phyloP scores from a whole-genome alignment of 192 early-diverging fungal species.

The Ambispora gerdemannii region DNA sequence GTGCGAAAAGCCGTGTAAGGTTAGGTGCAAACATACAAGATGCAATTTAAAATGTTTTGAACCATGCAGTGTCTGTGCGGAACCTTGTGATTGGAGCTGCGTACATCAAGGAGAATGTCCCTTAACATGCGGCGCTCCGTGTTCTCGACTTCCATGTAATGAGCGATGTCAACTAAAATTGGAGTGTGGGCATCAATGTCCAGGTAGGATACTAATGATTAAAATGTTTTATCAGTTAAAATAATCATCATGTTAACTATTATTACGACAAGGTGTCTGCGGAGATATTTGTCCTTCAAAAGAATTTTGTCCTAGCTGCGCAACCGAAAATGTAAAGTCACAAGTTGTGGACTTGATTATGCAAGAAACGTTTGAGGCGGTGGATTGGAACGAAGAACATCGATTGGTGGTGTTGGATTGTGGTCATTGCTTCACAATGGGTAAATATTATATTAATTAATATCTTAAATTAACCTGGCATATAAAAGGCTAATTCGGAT shows the following conservation, averaged over 20 bases:
- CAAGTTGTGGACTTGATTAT: slow-evolving; percentile 33
- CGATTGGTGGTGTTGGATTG: slow-evolving; percentile 49
- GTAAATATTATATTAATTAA: no score
- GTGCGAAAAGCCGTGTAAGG: slow-evolving; percentile 40
- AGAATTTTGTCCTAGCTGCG: slow-evolving; percentile 39
- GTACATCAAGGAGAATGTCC: slow-evolving; percentile 46
- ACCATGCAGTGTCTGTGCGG: slow-evolving; percentile 45
- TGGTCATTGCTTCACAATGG: slow-evolving; percentile 51
- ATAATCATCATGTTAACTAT: slow-evolving; percentile 49
- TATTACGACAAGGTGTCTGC: slow-evolving; percentile 48
- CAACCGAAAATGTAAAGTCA: slow-evolving; percentile 27
- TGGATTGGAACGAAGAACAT: slow-evolving; percentile 40
- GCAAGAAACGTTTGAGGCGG: slow-evolving; percentile 34
- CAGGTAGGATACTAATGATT: neutral
- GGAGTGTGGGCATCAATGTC: slow-evolving; percentile 51
- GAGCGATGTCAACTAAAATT: slow-evolving; percentile 43
- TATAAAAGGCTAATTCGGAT: no score
- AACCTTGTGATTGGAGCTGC: slow-evolving; percentile 52
- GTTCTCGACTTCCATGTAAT: slow-evolving; percentile 57
- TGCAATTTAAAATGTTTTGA: slow-evolving; percentile 41
- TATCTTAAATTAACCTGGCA: no score
- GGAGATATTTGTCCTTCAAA: slow-evolving; percentile 39
- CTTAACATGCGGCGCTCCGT: slow-evolving; percentile 55
- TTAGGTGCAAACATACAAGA: slow-evolving; percentile 40
- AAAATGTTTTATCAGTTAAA: slow-evolving; percentile 27